Base-by-base conservation (phyloP, 2,329 filamentous ascomycete species). In the Ophiostoma sp. region DNA sequence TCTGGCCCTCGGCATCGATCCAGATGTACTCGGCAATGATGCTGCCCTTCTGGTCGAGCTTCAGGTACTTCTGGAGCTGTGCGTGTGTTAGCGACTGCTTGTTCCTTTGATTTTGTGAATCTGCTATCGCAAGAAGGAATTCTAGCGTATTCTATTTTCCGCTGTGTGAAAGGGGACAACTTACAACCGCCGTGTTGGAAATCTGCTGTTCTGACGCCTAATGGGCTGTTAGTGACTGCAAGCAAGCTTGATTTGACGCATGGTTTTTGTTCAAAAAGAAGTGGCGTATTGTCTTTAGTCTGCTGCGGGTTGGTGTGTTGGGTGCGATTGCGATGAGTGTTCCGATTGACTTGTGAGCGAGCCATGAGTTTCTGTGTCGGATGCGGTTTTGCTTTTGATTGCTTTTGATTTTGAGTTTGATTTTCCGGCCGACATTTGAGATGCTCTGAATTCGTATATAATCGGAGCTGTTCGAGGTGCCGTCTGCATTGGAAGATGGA, bases 31-130 rank as follows among this genome's bases (percentile, higher is more conserved):
- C 73, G 20, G 93, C 94, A 82, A 97, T 95, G 79, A 96, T 85
- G 76, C 83, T 84, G 80, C 93, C 94, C 81, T 90, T 92, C 85
- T 98, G 94, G 80, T 93, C 90, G 77, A 98, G 91, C 78, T 85
- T 85, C 83, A 95, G 88, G 87, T 94, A 98, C 83, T 97, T 97
- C 81, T 90, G 84, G 81, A 97, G 89, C 93, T 97, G 68, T 20
- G n/a, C n/a, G 64, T 17, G 36, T 23, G 65, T 71, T 69, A 70
- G 72, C 62, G 13, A 23, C 23, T 52, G 27, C 17, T 4, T 31
- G 4, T 13, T 27, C 15, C 36, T 8, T 13, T 1, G 39, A 15
- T 41, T 3, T 41, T 13, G 2, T 15, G 13, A 41, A 15, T 41
- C 15, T 13, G 39, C 39, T 11, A 41, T 15, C 39, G 39, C 39